Base-by-base conservation (phyloP, 176 grass and related monocot genomes). In the Oryza meyeriana region DNA sequence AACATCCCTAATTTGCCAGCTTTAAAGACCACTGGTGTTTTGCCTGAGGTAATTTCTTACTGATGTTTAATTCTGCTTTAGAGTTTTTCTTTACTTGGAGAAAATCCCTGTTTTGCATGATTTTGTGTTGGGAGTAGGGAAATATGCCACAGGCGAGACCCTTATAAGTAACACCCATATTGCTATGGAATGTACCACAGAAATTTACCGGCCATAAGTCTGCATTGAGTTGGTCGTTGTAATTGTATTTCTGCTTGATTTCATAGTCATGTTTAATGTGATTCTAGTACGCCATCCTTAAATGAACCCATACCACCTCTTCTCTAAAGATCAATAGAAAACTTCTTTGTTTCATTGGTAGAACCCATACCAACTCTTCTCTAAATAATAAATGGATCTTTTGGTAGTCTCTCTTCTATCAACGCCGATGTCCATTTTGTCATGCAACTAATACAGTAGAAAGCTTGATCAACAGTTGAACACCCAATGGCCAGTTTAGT, bases 1-100 rank as follows among this genome's bases (percentile, higher is more conserved):
- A 77, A 62, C 48, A 34, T 77, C 22, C 96, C 93, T 83, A 95
- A 66, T 85, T 84, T 99, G 75, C 96, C 93, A 83, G 87, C 93
- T 81, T 90, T 91, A 83, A 99, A 93, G 70, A 89, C 75, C 86
- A 87, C 91, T 77, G 96, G 96, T 27, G 91, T 99, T 86, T 91
- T 99, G 79, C 96, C 96, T 79, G 96, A 99, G 96, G 96, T 99
- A 94, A 75, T 48, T 85, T 42, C 22, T 40, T 77, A 69, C 32
- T 30, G 14, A 39, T 67, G 38, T 88, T 59, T 24, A 27, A 69
- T 68, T 74, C 35, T 22, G 35, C 81, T 81, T 33, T 12, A 13
- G 32, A 66, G 11, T 2, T 71, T 80, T 44, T 71, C 52, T 48
- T 41, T 83, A 34, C 13, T 83, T 83, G 42, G 12, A 30, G 6